phyloP scores from a whole-genome alignment of 352 stramenopile genomes.

The Pythium aristosporum region DNA sequence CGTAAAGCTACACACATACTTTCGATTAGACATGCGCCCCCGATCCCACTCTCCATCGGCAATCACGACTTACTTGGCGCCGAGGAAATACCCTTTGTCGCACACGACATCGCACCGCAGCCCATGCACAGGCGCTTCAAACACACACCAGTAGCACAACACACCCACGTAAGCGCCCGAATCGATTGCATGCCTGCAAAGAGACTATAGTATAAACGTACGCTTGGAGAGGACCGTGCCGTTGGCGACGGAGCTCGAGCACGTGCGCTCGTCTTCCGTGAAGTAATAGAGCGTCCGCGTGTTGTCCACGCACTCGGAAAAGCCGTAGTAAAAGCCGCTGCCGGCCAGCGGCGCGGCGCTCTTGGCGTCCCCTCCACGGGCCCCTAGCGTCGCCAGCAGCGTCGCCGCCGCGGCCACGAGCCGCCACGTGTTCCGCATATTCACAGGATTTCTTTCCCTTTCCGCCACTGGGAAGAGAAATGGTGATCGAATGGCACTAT shows the following conservation, averaged over 20 bases:
- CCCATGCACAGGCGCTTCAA: constrained; percentile 57
- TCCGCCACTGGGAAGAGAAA: neutral
- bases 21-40: neutral
- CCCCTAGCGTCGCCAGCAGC: neutral
- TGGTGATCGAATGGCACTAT: constrained; percentile 10
- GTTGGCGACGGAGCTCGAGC: constrained; percentile 34
- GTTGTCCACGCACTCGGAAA: constrained; percentile 80
- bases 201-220: constrained; percentile 21
- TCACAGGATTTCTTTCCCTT: neutral
- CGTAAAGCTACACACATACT: constrained; percentile 46
- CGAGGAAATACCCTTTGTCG: constrained; percentile 68
- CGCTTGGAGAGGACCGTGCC: constrained; percentile 41
- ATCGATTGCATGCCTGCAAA: neutral
- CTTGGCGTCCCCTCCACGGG: neutral
- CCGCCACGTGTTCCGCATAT: constrained; percentile 12
- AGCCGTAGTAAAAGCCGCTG: constrained; percentile 59
- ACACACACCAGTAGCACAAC: neutral
- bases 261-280: constrained; percentile 50
- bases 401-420: constrained; percentile 2
- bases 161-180: no score
- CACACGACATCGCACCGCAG: constrained; percentile 75
- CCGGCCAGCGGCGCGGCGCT: neutral
- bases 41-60: neutral
- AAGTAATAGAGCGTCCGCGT: constrained; percentile 76
- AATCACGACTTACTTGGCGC: constrained; percentile 65